phyloP scores from a whole-genome alignment of 768 basidiomycete genomes.

The Lactarius tabidus region DNA sequence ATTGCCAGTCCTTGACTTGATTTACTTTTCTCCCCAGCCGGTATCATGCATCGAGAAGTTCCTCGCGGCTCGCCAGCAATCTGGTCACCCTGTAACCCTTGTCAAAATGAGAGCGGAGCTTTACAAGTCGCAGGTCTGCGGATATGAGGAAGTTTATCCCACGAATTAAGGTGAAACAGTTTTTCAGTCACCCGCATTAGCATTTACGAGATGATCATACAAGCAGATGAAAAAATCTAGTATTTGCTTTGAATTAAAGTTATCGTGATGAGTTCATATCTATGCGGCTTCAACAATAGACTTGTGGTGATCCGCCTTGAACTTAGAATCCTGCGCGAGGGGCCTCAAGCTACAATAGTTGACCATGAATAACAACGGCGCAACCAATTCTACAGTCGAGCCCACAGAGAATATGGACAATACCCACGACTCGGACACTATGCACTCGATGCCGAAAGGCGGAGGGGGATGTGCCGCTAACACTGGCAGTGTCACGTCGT shows the following conservation, averaged over 20 bases:
- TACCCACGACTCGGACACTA: too few species aligned
- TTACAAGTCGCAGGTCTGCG: background rate
- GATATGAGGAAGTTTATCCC: background rate
- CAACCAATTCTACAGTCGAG: too few species aligned
- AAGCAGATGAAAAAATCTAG: background rate
- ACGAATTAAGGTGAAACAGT: background rate
- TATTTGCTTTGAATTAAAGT: background rate
- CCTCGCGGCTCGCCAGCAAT: background rate
- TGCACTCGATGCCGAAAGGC: too few species aligned
- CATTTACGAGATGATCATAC: background rate
- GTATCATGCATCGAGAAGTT: background rate
- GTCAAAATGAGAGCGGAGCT: background rate
- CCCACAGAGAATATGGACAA: too few species aligned
- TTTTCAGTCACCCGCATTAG: background rate
- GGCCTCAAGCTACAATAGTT: too few species aligned
- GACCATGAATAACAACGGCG: too few species aligned
- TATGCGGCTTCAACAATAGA: background rate
- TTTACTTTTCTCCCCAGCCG: background rate
- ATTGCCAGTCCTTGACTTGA: background rate
- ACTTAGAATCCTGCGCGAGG: too few species aligned
- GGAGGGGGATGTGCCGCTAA: too few species aligned
- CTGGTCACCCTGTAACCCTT: background rate
- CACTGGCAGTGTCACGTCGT: too few species aligned
- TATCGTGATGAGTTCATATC: background rate
- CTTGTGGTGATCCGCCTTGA: background rate